Conservation (phyloP, 768 basidiomycete genomes). For the Auriscalpium orientale region DNA sequence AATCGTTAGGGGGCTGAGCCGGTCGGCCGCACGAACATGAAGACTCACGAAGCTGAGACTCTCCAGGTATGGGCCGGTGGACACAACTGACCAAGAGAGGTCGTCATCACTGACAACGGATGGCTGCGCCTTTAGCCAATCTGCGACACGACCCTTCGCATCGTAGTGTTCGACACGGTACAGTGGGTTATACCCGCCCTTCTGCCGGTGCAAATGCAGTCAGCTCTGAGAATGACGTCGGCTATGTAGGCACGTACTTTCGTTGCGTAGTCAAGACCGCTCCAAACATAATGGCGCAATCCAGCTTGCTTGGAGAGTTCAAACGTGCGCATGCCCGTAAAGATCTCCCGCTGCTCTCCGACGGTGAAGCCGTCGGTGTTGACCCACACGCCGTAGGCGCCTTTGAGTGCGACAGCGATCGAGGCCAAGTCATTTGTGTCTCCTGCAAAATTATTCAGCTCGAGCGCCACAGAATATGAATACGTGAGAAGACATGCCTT, state of each 20-base stretch:
- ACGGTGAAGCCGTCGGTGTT: conserved; percentile 13
- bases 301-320: too few relatives aligned
- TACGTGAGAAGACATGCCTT: background rate
- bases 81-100: too few relatives aligned
- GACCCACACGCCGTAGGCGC: conserved; percentile 12
- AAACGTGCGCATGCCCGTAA: conserved; percentile 15
- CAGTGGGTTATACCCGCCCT: background rate
- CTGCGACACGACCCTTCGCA: too few relatives aligned
- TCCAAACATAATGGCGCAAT: too few relatives aligned
- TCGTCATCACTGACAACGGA: too few relatives aligned
- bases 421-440: too few relatives aligned
- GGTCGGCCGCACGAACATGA: background rate
- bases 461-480: background rate
- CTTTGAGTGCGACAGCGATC: too few relatives aligned
- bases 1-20: background rate
- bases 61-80: too few relatives aligned
- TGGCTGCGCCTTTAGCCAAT: too few relatives aligned
- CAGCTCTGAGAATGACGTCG: background rate
- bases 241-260: background rate
- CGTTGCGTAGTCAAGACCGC: conserved; percentile 5
- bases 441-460: background rate
- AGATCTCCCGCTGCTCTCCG: conserved; percentile 9
- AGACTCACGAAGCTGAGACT: conserved; percentile 7
- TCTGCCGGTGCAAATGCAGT: background rate
- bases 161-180: too few relatives aligned